Evolutionary conservation across 2,329 filamentous ascomycete species (phyloP), one percentile per base, ranked within the genome.

Genomic region (Boeremia exigua): DNA sequence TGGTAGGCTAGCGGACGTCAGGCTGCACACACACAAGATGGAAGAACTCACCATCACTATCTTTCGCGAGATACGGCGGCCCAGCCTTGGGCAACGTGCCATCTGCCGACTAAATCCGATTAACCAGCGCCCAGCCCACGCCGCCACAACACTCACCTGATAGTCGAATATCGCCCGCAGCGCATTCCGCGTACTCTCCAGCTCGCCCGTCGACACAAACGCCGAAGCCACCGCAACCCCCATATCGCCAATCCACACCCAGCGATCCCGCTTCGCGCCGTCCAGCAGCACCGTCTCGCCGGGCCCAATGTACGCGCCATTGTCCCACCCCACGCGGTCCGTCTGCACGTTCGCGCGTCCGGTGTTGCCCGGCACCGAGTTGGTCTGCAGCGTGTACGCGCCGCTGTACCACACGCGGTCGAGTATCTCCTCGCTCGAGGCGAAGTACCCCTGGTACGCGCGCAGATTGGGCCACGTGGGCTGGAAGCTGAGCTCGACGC

Each of bases 391-490:
- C 0, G 75, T 78, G 53, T 77, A 77, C 12, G 74, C 75, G n/a
- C 75, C 83, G 36, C 78, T 79, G 58, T 86, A 86, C 83, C 83
- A 85, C 43, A 84, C 82, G 6, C 77, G 76, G 65, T 86, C 85
- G 46, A 87, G 75, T 10, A 83, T 65, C 30, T 81, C 77, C 23
- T 66, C 60, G n/a, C 54, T 52, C 9, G 50, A 65, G 10, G 65
- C 52, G 33, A 70, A 68, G 32, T 79, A 78, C 1, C 78, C 77
- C 29, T 72, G 68, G 47, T 76, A 77, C 2, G 75, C 74, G 7
- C 69, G 67, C 7, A 78, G 59, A 43, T 79, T 75, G 2, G 81
- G 71, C 79, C 80, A 82, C 0, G 80, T 81, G 1, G 81, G 81
- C 49, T 82, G 79, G 47, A 82, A 82, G 3, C 69, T 73, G 33